phyloP scores from a whole-genome alignment of 2,329 filamentous ascomycete genomes.

The Endocalyx cinctus region DNA sequence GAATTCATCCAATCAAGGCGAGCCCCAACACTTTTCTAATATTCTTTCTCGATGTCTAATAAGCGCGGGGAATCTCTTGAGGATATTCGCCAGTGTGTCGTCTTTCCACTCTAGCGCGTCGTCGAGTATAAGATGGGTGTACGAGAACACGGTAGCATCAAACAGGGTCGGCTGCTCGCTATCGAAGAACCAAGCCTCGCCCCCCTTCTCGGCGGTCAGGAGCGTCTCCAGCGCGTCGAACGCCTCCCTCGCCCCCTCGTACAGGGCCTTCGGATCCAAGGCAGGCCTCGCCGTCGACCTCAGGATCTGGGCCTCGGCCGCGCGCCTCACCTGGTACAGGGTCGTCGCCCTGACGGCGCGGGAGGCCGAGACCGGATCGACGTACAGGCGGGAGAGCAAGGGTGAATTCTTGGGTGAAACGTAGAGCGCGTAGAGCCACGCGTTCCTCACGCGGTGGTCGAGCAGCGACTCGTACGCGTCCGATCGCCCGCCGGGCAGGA shows the following conservation, averaged over 20 bases:
- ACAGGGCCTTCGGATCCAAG: conserved; percentile 37
- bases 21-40: conserved; percentile 40
- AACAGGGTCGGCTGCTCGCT: conserved; percentile 62
- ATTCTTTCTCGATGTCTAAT: conserved; percentile 61
- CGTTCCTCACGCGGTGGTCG: conserved; percentile 72
- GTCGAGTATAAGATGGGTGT: conserved; percentile 75
- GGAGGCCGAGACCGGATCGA: conserved; percentile 57
- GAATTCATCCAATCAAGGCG: background rate
- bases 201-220: too few species aligned
- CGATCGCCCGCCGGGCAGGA: conserved; percentile 51
- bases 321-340: conserved; percentile 61
- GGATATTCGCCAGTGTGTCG: conserved; percentile 50
- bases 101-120: conserved; percentile 60
- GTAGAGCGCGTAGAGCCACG: conserved; percentile 86
- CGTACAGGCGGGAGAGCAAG: conserved; percentile 69
- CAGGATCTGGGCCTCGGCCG: conserved; percentile 70
- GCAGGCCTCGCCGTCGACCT: conserved; percentile 42
- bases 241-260: conserved; percentile 39
- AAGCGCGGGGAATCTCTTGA: conserved; percentile 58
- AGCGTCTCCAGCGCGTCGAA: conserved; percentile 41
- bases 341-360: conserved; percentile 59
- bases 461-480: conserved; percentile 77
- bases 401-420: conserved; percentile 62
- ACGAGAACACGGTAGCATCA: conserved; percentile 86
- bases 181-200: conserved; percentile 46